Conservation (phyloP, 2,329 filamentous ascomycete species). For the Claviceps quebecensis region DNA sequence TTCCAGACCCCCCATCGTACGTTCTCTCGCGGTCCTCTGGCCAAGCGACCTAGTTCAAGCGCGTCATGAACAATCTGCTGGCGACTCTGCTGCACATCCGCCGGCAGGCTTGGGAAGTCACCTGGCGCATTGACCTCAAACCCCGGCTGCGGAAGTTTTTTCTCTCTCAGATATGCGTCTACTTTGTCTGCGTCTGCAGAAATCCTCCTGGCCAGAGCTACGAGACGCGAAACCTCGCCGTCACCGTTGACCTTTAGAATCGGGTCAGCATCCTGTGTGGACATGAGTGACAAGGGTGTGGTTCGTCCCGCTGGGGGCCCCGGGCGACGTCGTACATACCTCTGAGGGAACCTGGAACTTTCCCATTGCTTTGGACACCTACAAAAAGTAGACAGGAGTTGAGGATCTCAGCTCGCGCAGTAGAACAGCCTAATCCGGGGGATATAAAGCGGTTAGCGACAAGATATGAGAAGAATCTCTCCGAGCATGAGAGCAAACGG, state of each 20-base stretch:
- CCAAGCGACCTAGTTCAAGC: conserved; percentile 31
- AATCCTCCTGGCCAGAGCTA: conserved; percentile 33
- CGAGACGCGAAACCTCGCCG: conserved; percentile 22
- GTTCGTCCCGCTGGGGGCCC: conserved; percentile 9
- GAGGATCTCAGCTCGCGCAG: too few species aligned
- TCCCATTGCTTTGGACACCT: conserved; percentile 13
- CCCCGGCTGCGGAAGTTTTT: conserved; percentile 26
- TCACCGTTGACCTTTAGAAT: neutral
- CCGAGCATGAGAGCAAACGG: neutral
- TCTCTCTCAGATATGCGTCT: conserved; percentile 30
- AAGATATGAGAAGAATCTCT: neutral
- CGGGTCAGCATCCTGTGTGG: neutral
- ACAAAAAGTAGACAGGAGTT: neutral
- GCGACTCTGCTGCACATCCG: conserved; percentile 30
- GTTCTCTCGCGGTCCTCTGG: conserved; percentile 35
- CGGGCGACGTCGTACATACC: conserved; percentile 15
- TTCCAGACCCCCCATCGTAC: conserved; percentile 39
- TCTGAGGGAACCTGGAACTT: conserved; percentile 22
- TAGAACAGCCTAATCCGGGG: neutral
- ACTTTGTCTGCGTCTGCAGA: conserved; percentile 33
- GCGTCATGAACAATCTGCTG: conserved; percentile 34
- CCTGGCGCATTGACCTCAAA: conserved; percentile 30
- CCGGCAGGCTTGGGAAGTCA: conserved; percentile 33
- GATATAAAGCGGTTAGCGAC: neutral
- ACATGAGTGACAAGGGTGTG: neutral